Conservation (phyloP, 108 stramenopile species). For the Pseudonitzschia multistriata region DNA sequence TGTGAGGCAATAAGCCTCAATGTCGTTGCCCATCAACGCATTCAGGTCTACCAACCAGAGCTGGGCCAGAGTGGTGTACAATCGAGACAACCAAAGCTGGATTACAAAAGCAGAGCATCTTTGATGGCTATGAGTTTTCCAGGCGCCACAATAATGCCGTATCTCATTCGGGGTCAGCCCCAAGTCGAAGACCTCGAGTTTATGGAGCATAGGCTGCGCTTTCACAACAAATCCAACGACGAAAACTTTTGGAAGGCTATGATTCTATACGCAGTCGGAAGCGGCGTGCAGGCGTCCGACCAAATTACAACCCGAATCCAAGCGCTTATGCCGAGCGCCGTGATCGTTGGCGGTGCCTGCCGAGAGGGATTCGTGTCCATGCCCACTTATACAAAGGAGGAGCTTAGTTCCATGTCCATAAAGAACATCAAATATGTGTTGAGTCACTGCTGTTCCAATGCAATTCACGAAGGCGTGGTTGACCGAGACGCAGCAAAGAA, state of each 20-base stretch:
- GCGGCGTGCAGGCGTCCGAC: constrained; percentile 17
- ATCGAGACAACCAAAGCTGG: constrained; percentile 18
- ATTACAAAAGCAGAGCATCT: background rate
- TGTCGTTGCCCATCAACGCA: constrained; percentile 13
- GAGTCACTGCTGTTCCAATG: background rate
- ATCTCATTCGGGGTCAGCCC: constrained; percentile 14
- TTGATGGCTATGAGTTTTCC: constrained; percentile 38
- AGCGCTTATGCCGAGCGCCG: constrained; percentile 23
- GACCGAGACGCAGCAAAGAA: background rate
- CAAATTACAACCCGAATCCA: constrained; percentile 32
- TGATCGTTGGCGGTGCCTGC: constrained; percentile 59
- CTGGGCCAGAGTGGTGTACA: constrained; percentile 28
- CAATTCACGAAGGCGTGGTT: too few species aligned
- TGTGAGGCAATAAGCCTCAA: constrained; percentile 26
- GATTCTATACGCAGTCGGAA: constrained; percentile 46
- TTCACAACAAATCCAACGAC: background rate
- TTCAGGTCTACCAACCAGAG: constrained; percentile 35
- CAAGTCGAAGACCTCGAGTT: constrained; percentile 7
- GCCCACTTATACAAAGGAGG: constrained; percentile 18
- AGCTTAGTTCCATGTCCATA: constrained; percentile 20
- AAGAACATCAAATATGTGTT: constrained; percentile 8
- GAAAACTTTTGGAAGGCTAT: constrained; percentile 38
- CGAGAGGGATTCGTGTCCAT: constrained; percentile 35
- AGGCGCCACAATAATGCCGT: constrained; percentile 39
- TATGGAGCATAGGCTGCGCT: constrained; percentile 6